Base-by-base conservation (phyloP, 2,329 filamentous ascomycete species). In the Fusarium poae region DNA sequence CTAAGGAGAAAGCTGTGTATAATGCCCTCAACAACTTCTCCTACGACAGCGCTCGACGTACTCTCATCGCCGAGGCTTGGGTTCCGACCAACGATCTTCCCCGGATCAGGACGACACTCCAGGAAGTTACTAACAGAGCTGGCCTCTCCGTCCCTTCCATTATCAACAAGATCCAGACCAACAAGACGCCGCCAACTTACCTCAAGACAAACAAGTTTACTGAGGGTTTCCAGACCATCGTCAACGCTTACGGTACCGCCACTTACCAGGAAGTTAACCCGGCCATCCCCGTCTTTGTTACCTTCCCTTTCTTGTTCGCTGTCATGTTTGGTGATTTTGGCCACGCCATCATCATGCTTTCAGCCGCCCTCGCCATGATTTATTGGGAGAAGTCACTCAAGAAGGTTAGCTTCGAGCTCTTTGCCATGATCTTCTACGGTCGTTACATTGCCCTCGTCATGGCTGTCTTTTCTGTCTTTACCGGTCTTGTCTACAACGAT, bases 321-420 rank as follows among this genome's bases (percentile, higher is more conserved):
- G 96, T 99, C 88, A 99, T 99, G 96, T 99, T 99, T 78, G 97
- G 96, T 84, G 96, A 99, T 81, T 91, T 97, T 62, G 97, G 96
- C 52, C 96, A 99, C 77, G 96, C 95, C 71, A 80, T 91, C 70
- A 92, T 99, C 79, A 97, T 99, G 92, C 86, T 95, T 43, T 78
- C 88, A 57, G 92, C 93, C 59, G 92, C 96, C 16, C 76, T 89
- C 57, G 93, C 94, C 59, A 97, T 99, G 94, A 98, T 99, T 73
- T 93, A 97, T 82, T 98, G 91, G 86, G 96, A 99, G 82, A 94
- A 93, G 82, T 90, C 91, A 62, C 84, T 99, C 35, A 94, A 95
- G 79, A 99, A 99, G 84, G 91, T 97, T 59, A 85, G 83, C 0
- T 97, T 98, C 76, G 97, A 99, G 80, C 85, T 99, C 21, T 97